Percentiles rank a stretch among this genome's conserved stretches.
Evolutionary conservation across 805 yeast species (phyloP).

Genomic region (Yamadazyma paraphyllophila): DNA sequence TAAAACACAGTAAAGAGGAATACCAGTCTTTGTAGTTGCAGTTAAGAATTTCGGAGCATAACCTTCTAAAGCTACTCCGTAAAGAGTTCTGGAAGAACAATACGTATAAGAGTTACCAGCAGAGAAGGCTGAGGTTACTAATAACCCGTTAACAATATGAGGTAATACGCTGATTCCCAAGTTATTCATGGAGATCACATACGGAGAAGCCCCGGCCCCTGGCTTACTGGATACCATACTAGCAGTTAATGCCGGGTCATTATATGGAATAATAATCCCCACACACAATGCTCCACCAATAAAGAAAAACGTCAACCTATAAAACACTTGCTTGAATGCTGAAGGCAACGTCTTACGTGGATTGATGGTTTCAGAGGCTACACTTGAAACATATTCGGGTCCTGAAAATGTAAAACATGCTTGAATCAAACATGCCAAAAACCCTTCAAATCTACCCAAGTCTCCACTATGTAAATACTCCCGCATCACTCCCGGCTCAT

Average conservation of each 20-base stretch:
- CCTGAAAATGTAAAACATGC: conserved; percentile 84
- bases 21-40: conserved; percentile 45
- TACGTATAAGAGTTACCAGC: conserved; percentile 50
- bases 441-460: conserved; percentile 69
- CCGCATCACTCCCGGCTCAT: conserved; percentile 38
- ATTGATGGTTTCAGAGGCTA: conserved; percentile 75
- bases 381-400: conserved; percentile 81
- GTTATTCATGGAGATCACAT: conserved; percentile 51
- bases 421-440: conserved; percentile 61
- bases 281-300: conserved; percentile 74
- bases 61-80: conserved; percentile 47
- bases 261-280: conserved; percentile 71
- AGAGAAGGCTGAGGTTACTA: conserved; percentile 45
- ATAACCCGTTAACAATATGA: conserved; percentile 43
- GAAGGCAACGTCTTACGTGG: conserved; percentile 74
- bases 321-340: conserved; percentile 74
- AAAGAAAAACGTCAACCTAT: conserved; percentile 64
- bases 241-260: conserved; percentile 57
- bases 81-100: conserved; percentile 47
- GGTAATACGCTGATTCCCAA: conserved; percentile 43
- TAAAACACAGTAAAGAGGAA: conserved; percentile 46
- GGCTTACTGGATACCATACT: conserved; percentile 60
- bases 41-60: conserved; percentile 45
- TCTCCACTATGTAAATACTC: conserved; percentile 41
- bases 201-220: conserved; percentile 61